Evolutionary conservation across 2,329 filamentous ascomycete genomes (phyloP), one percentile per base, ranked within the genome.

Genomic region (Pyrenophora teres): DNA sequence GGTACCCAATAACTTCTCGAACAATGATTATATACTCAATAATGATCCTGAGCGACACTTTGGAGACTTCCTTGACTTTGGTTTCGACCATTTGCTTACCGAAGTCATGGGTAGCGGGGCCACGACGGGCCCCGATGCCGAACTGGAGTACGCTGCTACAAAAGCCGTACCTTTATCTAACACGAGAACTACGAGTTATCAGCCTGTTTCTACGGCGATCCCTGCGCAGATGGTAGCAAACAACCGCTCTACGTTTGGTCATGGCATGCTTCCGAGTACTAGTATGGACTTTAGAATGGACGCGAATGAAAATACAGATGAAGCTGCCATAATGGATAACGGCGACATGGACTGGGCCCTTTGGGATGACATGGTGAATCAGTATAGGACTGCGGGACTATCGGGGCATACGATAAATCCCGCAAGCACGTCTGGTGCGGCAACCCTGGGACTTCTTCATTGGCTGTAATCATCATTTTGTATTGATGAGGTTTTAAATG

Each of bases 341-440:
- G 71, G 68, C 1, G 70, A 66, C 10, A 75, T 80, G 56, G 75
- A 80, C 43, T 81, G 78, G 78, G 71, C 77, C 35, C 74, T 70
- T 32, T 80, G 77, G 76, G 78, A 80, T 38, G 75, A 79, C 56
- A 68, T 81, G 50, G 77, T 80, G 2, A 65, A 66, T 21, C 74
- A 80, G 48, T 80, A 77, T 49, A 77, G 75, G 6, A 74, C 76
- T 59, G 75, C 79, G n/a, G 66, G 73, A 4, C 15, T 15, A 15
- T 15, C 15, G 15, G 15, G 15, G 15, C 52, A 57, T 19, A 6
- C 31, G 2, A 30, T 37, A 7, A 62, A 58, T 43, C 30, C 43
- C 33, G 21, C 46, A 9, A 59, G 50, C 50, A 23, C 45, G 13
- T 44, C 40, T 38, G 60, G 60, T 12, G 53, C 53, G 31, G 63